Evolutionary conservation across 768 basidiomycete species (phyloP).

Genomic region (Trametes meyenii): DNA sequence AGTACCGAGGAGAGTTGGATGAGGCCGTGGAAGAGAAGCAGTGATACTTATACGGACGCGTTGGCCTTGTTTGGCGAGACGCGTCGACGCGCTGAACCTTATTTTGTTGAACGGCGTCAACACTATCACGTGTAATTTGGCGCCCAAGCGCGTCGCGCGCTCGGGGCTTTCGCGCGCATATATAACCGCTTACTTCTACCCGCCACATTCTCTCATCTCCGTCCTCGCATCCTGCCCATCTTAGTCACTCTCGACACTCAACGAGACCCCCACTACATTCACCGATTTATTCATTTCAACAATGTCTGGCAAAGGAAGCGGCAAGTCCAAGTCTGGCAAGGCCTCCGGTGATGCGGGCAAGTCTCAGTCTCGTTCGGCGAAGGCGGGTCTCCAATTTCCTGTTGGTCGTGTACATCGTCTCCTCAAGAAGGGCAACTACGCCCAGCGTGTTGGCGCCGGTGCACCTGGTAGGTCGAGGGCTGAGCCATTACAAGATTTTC

Average conservation of each 20-base stretch:
- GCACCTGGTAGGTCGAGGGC: constrained; percentile 64
- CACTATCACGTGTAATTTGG: constrained; percentile 25
- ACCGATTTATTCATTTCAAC: constrained; percentile 18
- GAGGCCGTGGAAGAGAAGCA: constrained; percentile 10
- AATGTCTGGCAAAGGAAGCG: constrained; percentile 50
- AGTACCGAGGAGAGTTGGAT: constrained; percentile 24
- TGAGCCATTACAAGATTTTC: neutral
- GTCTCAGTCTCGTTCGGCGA: constrained; percentile 70
- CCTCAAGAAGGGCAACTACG: constrained; percentile 84
- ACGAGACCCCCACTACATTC: neutral
- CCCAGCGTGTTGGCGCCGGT: constrained; percentile 85
- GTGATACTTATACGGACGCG: constrained; percentile 30
- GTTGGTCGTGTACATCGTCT: constrained; percentile 94
- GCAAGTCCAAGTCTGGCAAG: constrained; percentile 75
- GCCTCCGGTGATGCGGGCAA: constrained; percentile 51
- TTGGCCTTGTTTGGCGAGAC: constrained; percentile 29
- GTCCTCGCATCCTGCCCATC: constrained; percentile 14
- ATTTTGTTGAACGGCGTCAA: constrained; percentile 33
- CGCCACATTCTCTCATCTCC: constrained; percentile 9
- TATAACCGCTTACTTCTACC: constrained; percentile 17
- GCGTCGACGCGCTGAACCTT: constrained; percentile 32
- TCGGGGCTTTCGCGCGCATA: constrained; percentile 16
- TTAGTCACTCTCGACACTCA: constrained; percentile 14
- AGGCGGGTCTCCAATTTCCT: constrained; percentile 83
- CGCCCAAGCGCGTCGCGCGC: constrained; percentile 7